Evolutionary conservation across 2,329 filamentous ascomycete species (phyloP).

Genomic region (Orbilia blumenaviensis): DNA sequence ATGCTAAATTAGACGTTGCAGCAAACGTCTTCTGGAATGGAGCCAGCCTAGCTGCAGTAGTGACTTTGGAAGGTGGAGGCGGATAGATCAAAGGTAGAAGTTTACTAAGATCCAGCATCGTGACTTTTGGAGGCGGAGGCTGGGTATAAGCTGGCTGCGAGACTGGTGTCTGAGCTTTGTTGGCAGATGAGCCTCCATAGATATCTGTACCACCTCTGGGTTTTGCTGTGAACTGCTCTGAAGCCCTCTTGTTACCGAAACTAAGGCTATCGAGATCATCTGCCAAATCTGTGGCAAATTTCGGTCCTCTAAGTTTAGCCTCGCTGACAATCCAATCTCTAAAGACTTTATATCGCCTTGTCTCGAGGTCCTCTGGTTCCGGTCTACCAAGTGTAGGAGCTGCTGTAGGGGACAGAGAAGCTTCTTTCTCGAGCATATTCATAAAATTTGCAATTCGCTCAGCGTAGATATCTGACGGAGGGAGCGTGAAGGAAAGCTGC

Average conservation of each 20-base stretch:
- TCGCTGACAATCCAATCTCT: conserved; percentile 48
- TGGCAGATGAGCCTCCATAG: not conserved
- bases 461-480: conserved; percentile 47
- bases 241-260: conserved; percentile 45
- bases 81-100: conserved; percentile 47
- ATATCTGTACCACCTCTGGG: conserved; percentile 32
- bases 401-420: conserved; percentile 35
- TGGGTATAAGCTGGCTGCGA: conserved; percentile 19
- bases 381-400: conserved; percentile 29
- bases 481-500: conserved; percentile 48
- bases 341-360: conserved; percentile 43
- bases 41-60: conserved; percentile 34
- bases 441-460: conserved; percentile 50
- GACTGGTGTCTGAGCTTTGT: not conserved
- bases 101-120: conserved; percentile 32
- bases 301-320: conserved; percentile 44
- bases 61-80: conserved; percentile 40
- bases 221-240: conserved; percentile 41
- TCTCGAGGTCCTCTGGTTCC: conserved; percentile 47
- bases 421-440: conserved; percentile 51
- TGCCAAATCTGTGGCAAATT: conserved; percentile 46
- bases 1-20: conserved; percentile 24
- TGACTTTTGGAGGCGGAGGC: conserved; percentile 34
- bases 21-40: conserved; percentile 45
- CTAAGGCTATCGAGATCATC: conserved; percentile 46